Base-by-base conservation (phyloP, 345 rosid species). In the Syzygium jambos region DNA sequence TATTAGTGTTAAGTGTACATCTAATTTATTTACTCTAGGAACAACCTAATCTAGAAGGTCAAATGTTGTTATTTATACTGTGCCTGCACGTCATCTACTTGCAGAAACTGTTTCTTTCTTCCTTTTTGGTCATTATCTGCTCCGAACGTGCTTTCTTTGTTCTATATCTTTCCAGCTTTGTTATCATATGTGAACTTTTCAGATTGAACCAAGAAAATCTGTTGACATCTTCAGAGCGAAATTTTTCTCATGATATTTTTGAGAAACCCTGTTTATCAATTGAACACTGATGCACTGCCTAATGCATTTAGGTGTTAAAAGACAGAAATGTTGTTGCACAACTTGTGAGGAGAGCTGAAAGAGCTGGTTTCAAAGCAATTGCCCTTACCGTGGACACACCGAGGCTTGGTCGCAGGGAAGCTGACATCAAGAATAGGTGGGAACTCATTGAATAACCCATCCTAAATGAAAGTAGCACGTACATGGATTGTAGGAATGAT, bases 351-450 rank as follows among this genome's bases (percentile, higher is more conserved):
- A 91, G 99, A 93, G 99, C 99, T 61, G 98, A 96, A 89, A 91
- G 91, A 90, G 98, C 98, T 90, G 98, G 99, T 85, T 97, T 96
- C 91, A 96, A 94, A 93, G 98, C 98, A 23, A 95, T 97, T 91
- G 95, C 94, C 89, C 96, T 97, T 78, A 97, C 98, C 16, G 97
- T 95, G 65, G 99, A 97, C 88, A 96, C 98, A 77, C 99, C 98
- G 34, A 92, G 95, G 93, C 97, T 95, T 46, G 99, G 99, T 51
- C 96, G 98, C 29, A 92, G 99, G 88, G 99, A 97, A 90, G 92
- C 99, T 78, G 99, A 96, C 91, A 97, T 97, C 91, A 97, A 96
- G 93, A 97, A 96, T 92, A 93, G 98, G 99, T 97, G 56, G 14
- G 85, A 51, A 83, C 38, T 83, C 85, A 83, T 51, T 83, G 85